Evolutionary conservation across 768 basidiomycete species (phyloP).

Genomic region (Panaeolus cyanescens): DNA sequence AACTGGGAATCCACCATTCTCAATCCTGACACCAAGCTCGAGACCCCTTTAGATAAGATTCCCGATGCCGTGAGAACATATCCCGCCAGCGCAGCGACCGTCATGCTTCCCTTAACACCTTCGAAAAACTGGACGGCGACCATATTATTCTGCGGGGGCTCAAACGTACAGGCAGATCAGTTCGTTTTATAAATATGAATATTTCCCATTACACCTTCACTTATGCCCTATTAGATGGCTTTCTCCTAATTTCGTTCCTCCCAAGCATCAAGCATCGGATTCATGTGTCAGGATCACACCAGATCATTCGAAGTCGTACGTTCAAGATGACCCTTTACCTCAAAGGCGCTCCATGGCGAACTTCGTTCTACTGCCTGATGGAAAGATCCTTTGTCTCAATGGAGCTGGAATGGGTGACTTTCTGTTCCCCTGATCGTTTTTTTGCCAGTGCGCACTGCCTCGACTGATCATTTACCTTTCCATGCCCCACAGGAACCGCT

Average conservation of each 20-base stretch:
- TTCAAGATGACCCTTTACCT: conserved; percentile 64
- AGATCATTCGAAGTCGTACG: conserved; percentile 58
- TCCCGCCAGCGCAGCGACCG: conserved; percentile 74
- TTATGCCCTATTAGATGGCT: conserved; percentile 38
- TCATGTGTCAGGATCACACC: conserved; percentile 83
- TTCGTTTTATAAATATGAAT: conserved; percentile 21
- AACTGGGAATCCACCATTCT: conserved; percentile 64
- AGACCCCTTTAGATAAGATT: conserved; percentile 60
- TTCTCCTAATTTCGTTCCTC: conserved; percentile 47
- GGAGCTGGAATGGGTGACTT: conserved; percentile 63
- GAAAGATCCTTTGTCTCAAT: conserved; percentile 65
- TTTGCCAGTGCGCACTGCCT: too few species aligned
- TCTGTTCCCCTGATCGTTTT: neutral
- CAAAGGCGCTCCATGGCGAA: conserved; percentile 73
- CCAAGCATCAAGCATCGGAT: conserved; percentile 55
- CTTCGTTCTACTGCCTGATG: conserved; percentile 69
- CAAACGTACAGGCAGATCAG: conserved; percentile 51
- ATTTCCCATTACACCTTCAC: neutral
- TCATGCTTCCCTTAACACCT: conserved; percentile 79
- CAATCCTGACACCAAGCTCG: conserved; percentile 57
- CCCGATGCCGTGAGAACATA: conserved; percentile 69
- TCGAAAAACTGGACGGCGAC: conserved; percentile 84
- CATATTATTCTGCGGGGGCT: conserved; percentile 83
- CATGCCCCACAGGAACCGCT: conserved; percentile 48
- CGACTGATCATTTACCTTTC: conserved; percentile 21